These are phyloP conservation scores for Leccinum uliginosum DNA, from an alignment of 768 basidiomycete genomes.

Conservation along the genomic window DNA sequence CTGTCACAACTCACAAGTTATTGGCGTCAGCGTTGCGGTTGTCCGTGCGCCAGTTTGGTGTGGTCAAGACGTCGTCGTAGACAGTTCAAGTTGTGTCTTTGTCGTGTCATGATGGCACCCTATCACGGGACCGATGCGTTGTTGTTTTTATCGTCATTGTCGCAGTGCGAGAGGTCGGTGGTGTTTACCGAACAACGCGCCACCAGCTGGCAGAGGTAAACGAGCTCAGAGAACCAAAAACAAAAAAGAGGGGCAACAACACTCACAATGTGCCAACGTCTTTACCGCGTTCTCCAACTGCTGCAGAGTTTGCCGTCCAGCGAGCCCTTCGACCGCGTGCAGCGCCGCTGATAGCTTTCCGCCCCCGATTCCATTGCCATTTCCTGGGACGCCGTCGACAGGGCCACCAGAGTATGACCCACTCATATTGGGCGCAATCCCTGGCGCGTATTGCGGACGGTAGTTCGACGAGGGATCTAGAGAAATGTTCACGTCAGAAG, in stretches of 20 bases:
- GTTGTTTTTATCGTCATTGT: too few relatives aligned
- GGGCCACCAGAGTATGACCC: not conserved
- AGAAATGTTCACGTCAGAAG: not conserved
- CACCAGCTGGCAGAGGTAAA: too few relatives aligned
- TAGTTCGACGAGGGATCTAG: slow-evolving; percentile 3
- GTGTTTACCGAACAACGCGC: too few relatives aligned
- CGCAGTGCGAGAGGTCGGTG: too few relatives aligned
- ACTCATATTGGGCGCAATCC: not conserved
- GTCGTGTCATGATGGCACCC: too few relatives aligned
- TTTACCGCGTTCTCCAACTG: slow-evolving; percentile 47
- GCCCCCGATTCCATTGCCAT: not conserved
- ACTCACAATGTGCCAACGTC: slow-evolving; percentile 51
- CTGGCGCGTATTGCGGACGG: not conserved
- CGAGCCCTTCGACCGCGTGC: slow-evolving; percentile 51
- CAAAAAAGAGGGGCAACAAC: not conserved
- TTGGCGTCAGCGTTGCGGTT: too few relatives aligned
- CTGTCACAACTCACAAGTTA: too few relatives aligned
- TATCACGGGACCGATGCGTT: too few relatives aligned
- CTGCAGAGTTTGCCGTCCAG: slow-evolving; percentile 45
- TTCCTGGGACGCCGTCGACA: not conserved
- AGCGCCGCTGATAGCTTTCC: slow-evolving; percentile 32
- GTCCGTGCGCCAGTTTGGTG: too few relatives aligned
- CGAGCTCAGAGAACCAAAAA: too few relatives aligned
- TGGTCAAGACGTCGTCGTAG: too few relatives aligned
- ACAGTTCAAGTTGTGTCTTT: too few relatives aligned